Base-by-base conservation (phyloP, 2,329 filamentous ascomycete species). In the Plectosphaerella cucumerina region DNA sequence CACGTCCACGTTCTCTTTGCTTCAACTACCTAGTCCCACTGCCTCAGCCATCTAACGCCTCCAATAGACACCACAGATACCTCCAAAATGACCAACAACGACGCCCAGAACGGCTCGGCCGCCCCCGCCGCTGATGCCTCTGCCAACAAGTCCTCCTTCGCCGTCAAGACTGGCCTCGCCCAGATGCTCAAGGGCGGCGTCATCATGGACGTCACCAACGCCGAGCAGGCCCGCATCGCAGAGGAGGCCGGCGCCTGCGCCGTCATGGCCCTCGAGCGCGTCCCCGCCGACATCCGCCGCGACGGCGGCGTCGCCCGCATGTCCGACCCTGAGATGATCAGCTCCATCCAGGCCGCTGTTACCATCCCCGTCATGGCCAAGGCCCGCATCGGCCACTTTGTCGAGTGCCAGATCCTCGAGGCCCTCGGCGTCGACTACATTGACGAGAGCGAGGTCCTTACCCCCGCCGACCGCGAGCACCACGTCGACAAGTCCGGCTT, bases 281-380 rank as follows among this genome's bases (percentile, higher is more conserved):
- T 97, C 47, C 94, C 94, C 48, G 93, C 94, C 62, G 94, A 99
- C 71, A 99, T 99, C 70, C 86, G 94, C 61, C 85, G 80, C 55
- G 81, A 96, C 69, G 94, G 94, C 61, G 94, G 94, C 65, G 94
- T 99, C 20, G 91, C 91, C 12, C 88, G 94, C 71, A 99, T 99
- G 94, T 94, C 89, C 2, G 93, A 97, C 74, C 94, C 94, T 2
- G 76, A 81, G 62, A 89, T 97, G 82, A 97, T 97, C 80, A 87
- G 88, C 73, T 89, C 92, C 70, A 97, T 99, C 69, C 95, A 97
- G 84, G 84, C 80, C 3, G 86, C 91, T 39, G 94, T 97, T 44
- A 97, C 93, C 49, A 97, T 97, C 63, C 94, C 94, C 61, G 94
- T 99, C 70, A 97, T 99, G 94, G 94, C 94, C 57, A 99, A 99